These are phyloP conservation scores for Capsicum baccatum DNA, from an alignment of 257 asterid genomes.

Conservation along the genomic window DNA sequence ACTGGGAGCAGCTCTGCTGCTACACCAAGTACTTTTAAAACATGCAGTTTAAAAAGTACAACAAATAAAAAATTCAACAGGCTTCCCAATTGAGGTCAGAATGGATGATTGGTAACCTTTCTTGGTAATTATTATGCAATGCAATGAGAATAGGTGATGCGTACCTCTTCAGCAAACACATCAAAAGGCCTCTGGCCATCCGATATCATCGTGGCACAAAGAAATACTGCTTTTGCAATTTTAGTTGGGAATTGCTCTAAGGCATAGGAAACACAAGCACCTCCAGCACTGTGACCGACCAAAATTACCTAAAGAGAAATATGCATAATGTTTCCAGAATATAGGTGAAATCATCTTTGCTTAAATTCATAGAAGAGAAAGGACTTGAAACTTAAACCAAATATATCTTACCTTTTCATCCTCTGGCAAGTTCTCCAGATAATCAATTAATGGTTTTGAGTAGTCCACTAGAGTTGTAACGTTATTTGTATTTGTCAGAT, in stretches of 20 bases:
- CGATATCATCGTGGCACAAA: conserved; percentile 86
- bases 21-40: neutral
- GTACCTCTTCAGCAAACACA: conserved; percentile 91
- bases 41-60: neutral
- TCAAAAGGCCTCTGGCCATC: conserved; percentile 90
- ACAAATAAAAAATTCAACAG: neutral
- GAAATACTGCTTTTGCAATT: conserved; percentile 78
- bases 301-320: conserved; percentile 66
- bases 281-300: conserved; percentile 96
- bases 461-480: conserved; percentile 66
- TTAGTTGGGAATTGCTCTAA: conserved; percentile 72
- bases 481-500: conserved; percentile 67
- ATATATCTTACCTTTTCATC: conserved; percentile 66
- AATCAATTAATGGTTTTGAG: conserved; percentile 82
- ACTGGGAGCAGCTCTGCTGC: neutral
- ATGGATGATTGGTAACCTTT: neutral
- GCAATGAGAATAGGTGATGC: neutral
- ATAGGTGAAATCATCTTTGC: neutral
- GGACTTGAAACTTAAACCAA: neutral
- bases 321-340: neutral
- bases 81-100: neutral
- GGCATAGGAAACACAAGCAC: conserved; percentile 89
- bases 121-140: neutral
- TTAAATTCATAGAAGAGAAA: neutral
- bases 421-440: conserved; percentile 69